Evolutionary conservation across 257 asterid genomes (phyloP).

Genomic region (Osmanthus fragrans): DNA sequence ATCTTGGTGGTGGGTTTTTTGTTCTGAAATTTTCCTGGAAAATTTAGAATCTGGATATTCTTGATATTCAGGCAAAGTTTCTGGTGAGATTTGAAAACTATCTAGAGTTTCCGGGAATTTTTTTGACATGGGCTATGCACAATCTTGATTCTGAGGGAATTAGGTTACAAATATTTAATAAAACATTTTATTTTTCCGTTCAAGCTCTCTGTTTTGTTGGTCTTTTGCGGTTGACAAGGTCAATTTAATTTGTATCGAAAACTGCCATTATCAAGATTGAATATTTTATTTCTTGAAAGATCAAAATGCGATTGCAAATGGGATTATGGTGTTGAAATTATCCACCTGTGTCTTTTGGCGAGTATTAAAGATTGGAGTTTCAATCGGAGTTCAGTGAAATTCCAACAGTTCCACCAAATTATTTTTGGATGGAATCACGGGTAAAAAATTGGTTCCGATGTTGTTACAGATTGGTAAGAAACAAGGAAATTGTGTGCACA

Average conservation of each 20-base stretch:
- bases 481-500: constrained; percentile 29
- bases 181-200: constrained; percentile 10
- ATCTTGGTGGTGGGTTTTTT: constrained; percentile 23
- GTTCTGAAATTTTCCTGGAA: constrained; percentile 36
- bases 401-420: constrained; percentile 34
- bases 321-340: constrained; percentile 38
- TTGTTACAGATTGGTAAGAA: constrained; percentile 46
- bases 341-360: constrained; percentile 9
- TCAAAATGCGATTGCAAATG: constrained; percentile 37
- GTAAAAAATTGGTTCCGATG: constrained; percentile 38
- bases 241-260: constrained; percentile 34
- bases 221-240: constrained; percentile 35
- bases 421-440: constrained; percentile 30
- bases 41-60: constrained; percentile 30
- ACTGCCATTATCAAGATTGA: constrained; percentile 54
- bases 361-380: constrained; percentile 25
- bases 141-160: constrained; percentile 34
- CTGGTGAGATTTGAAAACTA: constrained; percentile 27
- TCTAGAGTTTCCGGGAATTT: constrained; percentile 20
- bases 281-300: constrained; percentile 20
- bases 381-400: constrained; percentile 30
- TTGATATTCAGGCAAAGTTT: constrained; percentile 43
- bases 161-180: constrained; percentile 20
- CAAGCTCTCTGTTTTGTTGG: constrained; percentile 30
- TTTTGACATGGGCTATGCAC: constrained; percentile 12